Conservation (phyloP, 805 yeast species). For the Kregervanrija fluxuum region DNA sequence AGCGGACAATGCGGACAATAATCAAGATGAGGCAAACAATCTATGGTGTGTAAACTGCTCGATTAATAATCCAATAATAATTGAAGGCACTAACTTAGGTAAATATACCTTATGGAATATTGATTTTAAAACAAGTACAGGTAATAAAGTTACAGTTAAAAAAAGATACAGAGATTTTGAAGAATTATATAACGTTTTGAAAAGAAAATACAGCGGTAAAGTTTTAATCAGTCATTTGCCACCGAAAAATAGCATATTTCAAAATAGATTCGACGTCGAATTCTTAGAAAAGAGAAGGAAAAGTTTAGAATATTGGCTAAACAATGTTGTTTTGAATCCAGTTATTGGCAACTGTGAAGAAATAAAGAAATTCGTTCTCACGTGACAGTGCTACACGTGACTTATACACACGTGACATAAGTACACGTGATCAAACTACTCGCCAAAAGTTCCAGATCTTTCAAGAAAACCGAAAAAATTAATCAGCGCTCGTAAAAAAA, state of each 20-base stretch:
- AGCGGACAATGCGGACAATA: slow-evolving; percentile 3
- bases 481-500: no score
- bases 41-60: slow-evolving; percentile 25
- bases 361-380: slow-evolving; percentile 33
- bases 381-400: no score
- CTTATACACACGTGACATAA: no score
- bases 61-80: slow-evolving; percentile 28
- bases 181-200: slow-evolving; percentile 34
- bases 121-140: slow-evolving; percentile 20
- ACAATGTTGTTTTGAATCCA: slow-evolving; percentile 47
- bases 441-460: background rate
- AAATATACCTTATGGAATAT: slow-evolving; percentile 25
- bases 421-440: background rate
- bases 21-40: slow-evolving; percentile 2
- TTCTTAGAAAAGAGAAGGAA: slow-evolving; percentile 50
- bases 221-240: slow-evolving; percentile 44
- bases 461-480: background rate
- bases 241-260: slow-evolving; percentile 32
- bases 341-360: slow-evolving; percentile 30
- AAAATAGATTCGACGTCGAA: slow-evolving; percentile 19
- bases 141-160: slow-evolving; percentile 39
- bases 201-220: slow-evolving; percentile 29
- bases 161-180: slow-evolving; percentile 64
- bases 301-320: slow-evolving; percentile 55
- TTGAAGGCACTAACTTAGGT: slow-evolving; percentile 21